A percentile compares a stretch with the other conserved stretches of the same genome.
Conservation (phyloP, 2,329 filamentous ascomycete genomes). For the Fusarium dlaminii region DNA sequence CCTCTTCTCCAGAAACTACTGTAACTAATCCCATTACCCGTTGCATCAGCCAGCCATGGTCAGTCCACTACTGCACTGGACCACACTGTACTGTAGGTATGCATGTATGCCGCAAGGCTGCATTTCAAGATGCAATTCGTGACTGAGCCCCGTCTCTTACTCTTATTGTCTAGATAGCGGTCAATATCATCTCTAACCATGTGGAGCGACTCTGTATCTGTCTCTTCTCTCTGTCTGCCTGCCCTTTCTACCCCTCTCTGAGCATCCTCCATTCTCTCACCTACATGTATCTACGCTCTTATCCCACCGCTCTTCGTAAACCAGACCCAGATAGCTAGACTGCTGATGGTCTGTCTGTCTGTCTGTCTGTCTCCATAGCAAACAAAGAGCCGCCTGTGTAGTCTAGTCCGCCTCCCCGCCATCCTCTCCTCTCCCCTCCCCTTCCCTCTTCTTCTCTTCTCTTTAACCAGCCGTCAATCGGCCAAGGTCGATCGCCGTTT, state of each 20-base stretch:
- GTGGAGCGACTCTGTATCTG: not conserved
- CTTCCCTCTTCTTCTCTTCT: not conserved
- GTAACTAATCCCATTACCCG: not conserved
- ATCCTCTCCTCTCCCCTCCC: not conserved
- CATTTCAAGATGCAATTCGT: not conserved
- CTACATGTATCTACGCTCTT: not conserved
- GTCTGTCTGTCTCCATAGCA: not conserved
- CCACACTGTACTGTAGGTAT: not conserved
- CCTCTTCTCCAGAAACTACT: not conserved
- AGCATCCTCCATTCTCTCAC: not conserved
- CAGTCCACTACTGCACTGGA: not conserved
- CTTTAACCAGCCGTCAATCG: not conserved
- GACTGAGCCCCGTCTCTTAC: not conserved
- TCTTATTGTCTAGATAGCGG: not conserved
- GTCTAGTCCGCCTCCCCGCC: not conserved
- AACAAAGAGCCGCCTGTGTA: not conserved
- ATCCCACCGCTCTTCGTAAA: not conserved
- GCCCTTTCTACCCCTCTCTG: not conserved
- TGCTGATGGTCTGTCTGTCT: not conserved
- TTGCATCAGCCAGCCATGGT: conserved; percentile 13
- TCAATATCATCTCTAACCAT: not conserved
- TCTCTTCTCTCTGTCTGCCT: not conserved
- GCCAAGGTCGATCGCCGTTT: not conserved
- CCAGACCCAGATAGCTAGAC: not conserved
- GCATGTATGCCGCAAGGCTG: not conserved